Evolutionary conservation across 805 yeast genomes (phyloP).

Genomic region (Yamadazyma olivae): DNA sequence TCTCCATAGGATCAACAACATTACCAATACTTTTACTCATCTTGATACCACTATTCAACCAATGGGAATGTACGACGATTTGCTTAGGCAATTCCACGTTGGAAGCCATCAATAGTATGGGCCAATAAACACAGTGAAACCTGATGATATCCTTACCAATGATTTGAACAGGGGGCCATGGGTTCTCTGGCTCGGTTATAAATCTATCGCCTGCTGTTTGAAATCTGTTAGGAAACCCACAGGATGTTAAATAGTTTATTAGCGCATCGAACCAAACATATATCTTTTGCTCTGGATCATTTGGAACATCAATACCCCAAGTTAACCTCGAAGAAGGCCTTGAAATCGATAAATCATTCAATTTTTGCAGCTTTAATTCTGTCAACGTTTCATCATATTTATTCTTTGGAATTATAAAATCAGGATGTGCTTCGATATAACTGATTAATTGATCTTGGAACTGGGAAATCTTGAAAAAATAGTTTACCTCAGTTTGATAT

Average conservation of each 20-base stretch:
- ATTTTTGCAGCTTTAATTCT: slow-evolving; percentile 48
- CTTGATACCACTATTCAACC: slow-evolving; percentile 85
- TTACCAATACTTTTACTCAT: slow-evolving; percentile 94
- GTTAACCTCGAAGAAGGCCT: slow-evolving; percentile 72
- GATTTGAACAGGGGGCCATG: slow-evolving; percentile 75
- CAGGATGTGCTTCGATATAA: slow-evolving; percentile 45
- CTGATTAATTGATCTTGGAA: slow-evolving; percentile 55
- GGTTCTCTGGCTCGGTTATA: slow-evolving; percentile 14
- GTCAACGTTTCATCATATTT: slow-evolving; percentile 53
- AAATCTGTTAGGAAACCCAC: slow-evolving; percentile 44
- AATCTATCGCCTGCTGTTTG: background rate
- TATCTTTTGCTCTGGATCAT: slow-evolving; percentile 70
- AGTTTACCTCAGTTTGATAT: slow-evolving; percentile 77
- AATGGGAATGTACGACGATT: slow-evolving; percentile 88
- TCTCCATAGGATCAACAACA: slow-evolving; percentile 85
- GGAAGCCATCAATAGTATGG: slow-evolving; percentile 84
- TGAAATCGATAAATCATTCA: slow-evolving; percentile 80
- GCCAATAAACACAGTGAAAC: slow-evolving; percentile 95
- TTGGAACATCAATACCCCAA: slow-evolving; percentile 93
- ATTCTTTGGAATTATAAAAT: slow-evolving; percentile 63
- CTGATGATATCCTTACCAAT: slow-evolving; percentile 89
- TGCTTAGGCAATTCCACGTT: slow-evolving; percentile 65
- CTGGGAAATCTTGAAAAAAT: slow-evolving; percentile 73
- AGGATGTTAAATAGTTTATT: slow-evolving; percentile 74
- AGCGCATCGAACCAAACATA: slow-evolving; percentile 98